A percentile compares a stretch with the other conserved stretches of the same genome.
These are phyloP conservation scores for Monosporascus cannonballus DNA, from an alignment of 2,329 filamentous ascomycete species.

Conservation along the genomic window DNA sequence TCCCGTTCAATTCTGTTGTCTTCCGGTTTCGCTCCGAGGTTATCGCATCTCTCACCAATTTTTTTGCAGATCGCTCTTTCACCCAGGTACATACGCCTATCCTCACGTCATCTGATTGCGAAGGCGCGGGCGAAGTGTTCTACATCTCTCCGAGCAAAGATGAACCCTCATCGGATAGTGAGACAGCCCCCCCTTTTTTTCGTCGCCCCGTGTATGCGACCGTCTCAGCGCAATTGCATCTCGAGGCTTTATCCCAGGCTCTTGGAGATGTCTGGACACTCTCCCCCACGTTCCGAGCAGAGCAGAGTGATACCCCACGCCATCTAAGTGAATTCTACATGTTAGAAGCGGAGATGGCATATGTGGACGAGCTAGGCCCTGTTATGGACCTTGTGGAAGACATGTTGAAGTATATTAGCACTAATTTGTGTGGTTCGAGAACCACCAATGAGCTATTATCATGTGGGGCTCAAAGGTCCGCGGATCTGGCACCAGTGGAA, in stretches of 20 bases:
- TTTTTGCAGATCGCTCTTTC: conserved; percentile 67
- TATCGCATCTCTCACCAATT: conserved; percentile 65
- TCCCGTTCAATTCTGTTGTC: conserved; percentile 73
- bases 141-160: conserved; percentile 47
- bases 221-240: conserved; percentile 88
- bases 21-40: conserved; percentile 78
- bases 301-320: conserved; percentile 85
- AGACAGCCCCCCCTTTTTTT: conserved; percentile 61
- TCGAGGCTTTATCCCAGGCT: conserved; percentile 85
- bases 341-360: conserved; percentile 87
- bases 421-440: conserved; percentile 32
- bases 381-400: conserved; percentile 78
- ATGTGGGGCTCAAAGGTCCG: conserved; percentile 34
- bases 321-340: conserved; percentile 99
- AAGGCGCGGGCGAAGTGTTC: conserved; percentile 94
- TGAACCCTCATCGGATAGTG: conserved; percentile 24
- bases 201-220: conserved; percentile 86
- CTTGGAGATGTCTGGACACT: conserved; percentile 90
- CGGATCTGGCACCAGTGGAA: conserved; percentile 37
- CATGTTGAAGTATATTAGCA: conserved; percentile 56
- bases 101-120: conserved; percentile 94
- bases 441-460: conserved; percentile 39
- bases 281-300: conserved; percentile 89
- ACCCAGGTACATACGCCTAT: conserved; percentile 87
- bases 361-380: conserved; percentile 60